These are phyloP conservation scores for Ascodesmis nigricans DNA, from an alignment of 495 filamentous ascomycete genomes.

Conservation along the genomic window DNA sequence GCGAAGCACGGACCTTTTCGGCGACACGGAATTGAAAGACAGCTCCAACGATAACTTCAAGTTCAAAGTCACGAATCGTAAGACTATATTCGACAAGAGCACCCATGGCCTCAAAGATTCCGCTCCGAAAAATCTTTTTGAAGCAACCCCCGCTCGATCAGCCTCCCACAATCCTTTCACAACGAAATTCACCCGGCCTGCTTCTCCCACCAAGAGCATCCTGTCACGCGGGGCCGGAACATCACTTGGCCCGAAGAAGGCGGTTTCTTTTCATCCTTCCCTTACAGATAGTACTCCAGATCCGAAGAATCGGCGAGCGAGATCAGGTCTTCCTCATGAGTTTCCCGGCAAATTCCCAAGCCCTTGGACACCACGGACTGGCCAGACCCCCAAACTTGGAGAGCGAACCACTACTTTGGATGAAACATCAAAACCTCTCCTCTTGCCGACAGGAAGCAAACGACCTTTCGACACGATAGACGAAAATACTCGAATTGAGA, in stretches of 20 bases:
- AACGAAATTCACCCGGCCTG: conserved; percentile 22
- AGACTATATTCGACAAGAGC: conserved; percentile 16
- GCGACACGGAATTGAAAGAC: conserved; percentile 13
- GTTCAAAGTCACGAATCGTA: conserved; percentile 12
- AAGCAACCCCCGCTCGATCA: conserved; percentile 17
- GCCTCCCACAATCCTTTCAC: conserved; percentile 18
- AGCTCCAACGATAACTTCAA: conserved; percentile 7
- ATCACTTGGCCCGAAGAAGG: conserved; percentile 50
- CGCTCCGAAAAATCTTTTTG: conserved; percentile 17
- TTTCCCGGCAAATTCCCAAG: conserved; percentile 40
- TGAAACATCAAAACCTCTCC: conserved; percentile 31
- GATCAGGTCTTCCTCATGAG: conserved; percentile 30
- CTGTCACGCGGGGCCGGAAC: conserved; percentile 85
- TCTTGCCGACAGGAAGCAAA: conserved; percentile 27
- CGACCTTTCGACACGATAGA: conserved; percentile 12
- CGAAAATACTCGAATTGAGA: conserved; percentile 14
- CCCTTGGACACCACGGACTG: conserved; percentile 32
- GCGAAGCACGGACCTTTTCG: conserved; percentile 3
- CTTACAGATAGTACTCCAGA: conserved; percentile 19
- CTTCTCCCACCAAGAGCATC: conserved; percentile 57
- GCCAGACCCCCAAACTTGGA: conserved; percentile 29
- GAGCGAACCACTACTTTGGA: conserved; percentile 26
- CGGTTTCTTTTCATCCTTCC: conserved; percentile 50
- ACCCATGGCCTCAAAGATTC: conserved; percentile 25
- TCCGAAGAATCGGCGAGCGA: conserved; percentile 21